These are phyloP conservation scores for Pulveroboletus ravenelii DNA, from an alignment of 768 basidiomycete genomes.

Conservation along the genomic window DNA sequence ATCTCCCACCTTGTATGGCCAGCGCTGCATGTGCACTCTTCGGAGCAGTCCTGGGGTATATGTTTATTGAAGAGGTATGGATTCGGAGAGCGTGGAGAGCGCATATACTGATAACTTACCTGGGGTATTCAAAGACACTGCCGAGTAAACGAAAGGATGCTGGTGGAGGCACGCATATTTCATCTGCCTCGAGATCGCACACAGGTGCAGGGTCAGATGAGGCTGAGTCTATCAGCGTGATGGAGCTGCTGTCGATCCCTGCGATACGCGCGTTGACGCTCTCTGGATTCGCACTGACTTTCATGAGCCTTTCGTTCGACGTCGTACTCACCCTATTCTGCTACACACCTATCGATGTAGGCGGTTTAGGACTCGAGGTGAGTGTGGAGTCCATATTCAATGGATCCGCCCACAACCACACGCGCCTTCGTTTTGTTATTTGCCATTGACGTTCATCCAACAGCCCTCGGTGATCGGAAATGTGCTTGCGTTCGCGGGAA, in stretches of 20 bases:
- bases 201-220: neutral
- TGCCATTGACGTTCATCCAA: constrained; percentile 10
- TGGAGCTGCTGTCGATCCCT: constrained; percentile 42
- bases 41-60: constrained; percentile 13
- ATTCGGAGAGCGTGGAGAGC: no score
- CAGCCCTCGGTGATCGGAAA: constrained; percentile 54
- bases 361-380: constrained; percentile 54
- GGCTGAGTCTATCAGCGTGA: constrained; percentile 20
- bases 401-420: no score
- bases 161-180: neutral
- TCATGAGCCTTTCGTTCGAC: constrained; percentile 52
- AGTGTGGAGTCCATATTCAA: neutral
- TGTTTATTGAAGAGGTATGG: constrained; percentile 19
- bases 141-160: neutral
- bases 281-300: constrained; percentile 44
- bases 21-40: constrained; percentile 7
- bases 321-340: constrained; percentile 43
- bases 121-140: neutral
- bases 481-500: constrained; percentile 47
- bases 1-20: constrained; percentile 14
- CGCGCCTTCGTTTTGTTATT: no score
- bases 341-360: constrained; percentile 48
- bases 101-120: neutral
- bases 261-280: constrained; percentile 45
- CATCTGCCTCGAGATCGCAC: no score